Percentiles rank a stretch among this genome's conserved stretches.
These are phyloP conservation scores for Chrysoporthe cubensis DNA, from an alignment of 2,329 filamentous ascomycete genomes.

Conservation along the genomic window DNA sequence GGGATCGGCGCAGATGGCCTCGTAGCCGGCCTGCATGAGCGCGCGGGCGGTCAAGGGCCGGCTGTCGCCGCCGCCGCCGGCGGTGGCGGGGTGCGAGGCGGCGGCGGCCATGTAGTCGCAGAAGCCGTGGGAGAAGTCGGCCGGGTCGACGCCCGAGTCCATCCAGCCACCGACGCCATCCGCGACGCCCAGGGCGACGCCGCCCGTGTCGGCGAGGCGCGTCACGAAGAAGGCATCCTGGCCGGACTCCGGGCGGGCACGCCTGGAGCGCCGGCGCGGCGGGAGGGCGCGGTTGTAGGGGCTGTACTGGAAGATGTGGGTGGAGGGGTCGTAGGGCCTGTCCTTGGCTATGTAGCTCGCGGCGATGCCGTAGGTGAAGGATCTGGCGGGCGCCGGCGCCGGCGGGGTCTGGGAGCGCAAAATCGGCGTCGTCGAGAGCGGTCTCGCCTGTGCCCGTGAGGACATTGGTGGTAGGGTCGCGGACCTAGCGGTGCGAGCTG, in stretches of 20 bases:
- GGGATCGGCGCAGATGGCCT: constrained; percentile 75
- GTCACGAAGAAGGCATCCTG: constrained; percentile 97
- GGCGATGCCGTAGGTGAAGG: constrained; percentile 71
- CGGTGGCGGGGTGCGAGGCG: constrained; percentile 66
- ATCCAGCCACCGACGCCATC: constrained; percentile 97
- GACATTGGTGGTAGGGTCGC: background rate
- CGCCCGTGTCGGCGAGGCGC: constrained; percentile 69
- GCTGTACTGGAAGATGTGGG: constrained; percentile 74
- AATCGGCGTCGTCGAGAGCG: constrained; percentile 5
- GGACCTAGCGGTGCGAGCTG: constrained; percentile 10
- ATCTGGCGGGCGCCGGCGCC: constrained; percentile 17
- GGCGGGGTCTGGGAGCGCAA: constrained; percentile 33
- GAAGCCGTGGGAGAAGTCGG: constrained; percentile 91
- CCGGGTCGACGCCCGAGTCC: constrained; percentile 89
- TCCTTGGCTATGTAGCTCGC: constrained; percentile 78
- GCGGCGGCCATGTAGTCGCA: constrained; percentile 90
- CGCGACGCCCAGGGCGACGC: constrained; percentile 84
- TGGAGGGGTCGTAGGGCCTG: constrained; percentile 67
- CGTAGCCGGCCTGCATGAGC: constrained; percentile 83
- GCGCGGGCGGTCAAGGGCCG: constrained; percentile 60
- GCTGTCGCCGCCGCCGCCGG: constrained; percentile 44
- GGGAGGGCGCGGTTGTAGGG: constrained; percentile 63
- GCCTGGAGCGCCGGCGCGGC: constrained; percentile 56
- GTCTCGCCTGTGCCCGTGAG: background rate
- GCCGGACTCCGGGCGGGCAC: constrained; percentile 74